These are phyloP conservation scores for Nannochloropsis granulata DNA, from an alignment of 108 stramenopile species.

Conservation along the genomic window DNA sequence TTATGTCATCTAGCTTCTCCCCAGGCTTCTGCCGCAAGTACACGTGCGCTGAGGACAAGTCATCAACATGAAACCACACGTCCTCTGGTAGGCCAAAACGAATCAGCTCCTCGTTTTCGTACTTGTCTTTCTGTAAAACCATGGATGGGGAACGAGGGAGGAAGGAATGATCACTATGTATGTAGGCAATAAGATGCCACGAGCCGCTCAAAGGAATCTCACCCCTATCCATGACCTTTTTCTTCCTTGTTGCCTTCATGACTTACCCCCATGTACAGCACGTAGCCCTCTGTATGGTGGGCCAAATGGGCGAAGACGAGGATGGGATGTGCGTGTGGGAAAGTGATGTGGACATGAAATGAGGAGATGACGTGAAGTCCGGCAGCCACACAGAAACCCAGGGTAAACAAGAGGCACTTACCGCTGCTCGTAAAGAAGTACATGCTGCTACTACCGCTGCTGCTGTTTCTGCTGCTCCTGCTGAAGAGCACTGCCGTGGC, in stretches of 20 bases:
- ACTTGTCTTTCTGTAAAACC: conserved; percentile 42
- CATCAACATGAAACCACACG: conserved; percentile 96
- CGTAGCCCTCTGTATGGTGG: neutral
- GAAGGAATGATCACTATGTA: no score
- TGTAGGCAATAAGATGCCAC: no score
- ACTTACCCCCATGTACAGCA: neutral
- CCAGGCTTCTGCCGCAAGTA: conserved; percentile 79
- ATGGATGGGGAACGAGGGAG: neutral
- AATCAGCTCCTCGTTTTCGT: conserved; percentile 96
- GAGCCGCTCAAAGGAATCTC: no score
- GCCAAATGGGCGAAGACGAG: neutral
- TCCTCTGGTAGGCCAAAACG: conserved; percentile 75
- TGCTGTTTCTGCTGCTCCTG: no score
- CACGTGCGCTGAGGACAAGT: conserved; percentile 89
- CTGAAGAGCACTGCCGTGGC: no score
- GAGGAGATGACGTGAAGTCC: no score
- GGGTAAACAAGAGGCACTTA: neutral
- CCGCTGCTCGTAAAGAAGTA: neutral
- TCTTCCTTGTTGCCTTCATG: no score
- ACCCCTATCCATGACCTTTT: no score
- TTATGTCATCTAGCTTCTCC: conserved; percentile 67
- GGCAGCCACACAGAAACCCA: no score
- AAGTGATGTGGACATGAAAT: no score
- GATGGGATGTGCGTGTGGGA: neutral
- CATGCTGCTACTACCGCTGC: neutral